phyloP scores from a whole-genome alignment of 495 filamentous ascomycete genomes.

The Jackrogersella multiformis region DNA sequence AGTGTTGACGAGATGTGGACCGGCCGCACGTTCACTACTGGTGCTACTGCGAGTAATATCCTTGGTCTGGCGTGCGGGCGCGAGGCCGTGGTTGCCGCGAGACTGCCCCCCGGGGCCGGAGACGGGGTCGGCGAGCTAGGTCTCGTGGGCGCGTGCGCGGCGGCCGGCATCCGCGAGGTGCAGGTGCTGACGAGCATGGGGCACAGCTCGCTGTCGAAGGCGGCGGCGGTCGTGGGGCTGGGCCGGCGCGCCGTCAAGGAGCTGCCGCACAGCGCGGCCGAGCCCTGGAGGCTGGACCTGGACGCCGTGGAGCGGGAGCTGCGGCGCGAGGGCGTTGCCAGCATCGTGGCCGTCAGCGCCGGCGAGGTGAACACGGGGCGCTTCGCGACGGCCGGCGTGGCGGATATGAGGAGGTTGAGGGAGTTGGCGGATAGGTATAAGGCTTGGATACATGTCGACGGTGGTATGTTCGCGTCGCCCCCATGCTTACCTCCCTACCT shows the following conservation, averaged over 20 bases:
- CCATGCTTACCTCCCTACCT: no score
- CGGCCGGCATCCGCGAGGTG: slow-evolving; percentile 69
- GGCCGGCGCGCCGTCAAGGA: slow-evolving; percentile 74
- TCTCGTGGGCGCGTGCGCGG: slow-evolving; percentile 69
- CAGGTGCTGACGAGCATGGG: slow-evolving; percentile 82
- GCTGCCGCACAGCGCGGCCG: slow-evolving; percentile 58
- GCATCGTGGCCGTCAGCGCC: slow-evolving; percentile 79
- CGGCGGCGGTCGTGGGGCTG: slow-evolving; percentile 81
- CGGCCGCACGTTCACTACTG: slow-evolving; percentile 84
- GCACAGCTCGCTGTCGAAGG: slow-evolving; percentile 85
- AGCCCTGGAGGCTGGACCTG: slow-evolving; percentile 75
- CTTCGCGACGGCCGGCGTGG: slow-evolving; percentile 71
- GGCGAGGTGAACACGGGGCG: slow-evolving; percentile 92
- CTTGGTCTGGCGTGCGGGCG: slow-evolving; percentile 81
- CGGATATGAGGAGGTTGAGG: slow-evolving; percentile 71
- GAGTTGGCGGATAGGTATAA: slow-evolving; percentile 75
- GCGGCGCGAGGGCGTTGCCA: slow-evolving; percentile 61
- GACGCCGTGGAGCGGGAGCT: slow-evolving; percentile 62
- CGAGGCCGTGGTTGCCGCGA: slow-evolving; percentile 67
- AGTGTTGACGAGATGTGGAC: slow-evolving; percentile 51
- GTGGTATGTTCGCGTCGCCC: no score
- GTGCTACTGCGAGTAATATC: slow-evolving; percentile 86
- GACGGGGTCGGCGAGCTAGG: slow-evolving; percentile 71
- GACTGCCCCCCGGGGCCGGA: slow-evolving; percentile 32
- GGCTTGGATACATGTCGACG: slow-evolving; percentile 92